Base-by-base conservation (phyloP, 106 monocot genomes). In the Cymbidium sinense region DNA sequence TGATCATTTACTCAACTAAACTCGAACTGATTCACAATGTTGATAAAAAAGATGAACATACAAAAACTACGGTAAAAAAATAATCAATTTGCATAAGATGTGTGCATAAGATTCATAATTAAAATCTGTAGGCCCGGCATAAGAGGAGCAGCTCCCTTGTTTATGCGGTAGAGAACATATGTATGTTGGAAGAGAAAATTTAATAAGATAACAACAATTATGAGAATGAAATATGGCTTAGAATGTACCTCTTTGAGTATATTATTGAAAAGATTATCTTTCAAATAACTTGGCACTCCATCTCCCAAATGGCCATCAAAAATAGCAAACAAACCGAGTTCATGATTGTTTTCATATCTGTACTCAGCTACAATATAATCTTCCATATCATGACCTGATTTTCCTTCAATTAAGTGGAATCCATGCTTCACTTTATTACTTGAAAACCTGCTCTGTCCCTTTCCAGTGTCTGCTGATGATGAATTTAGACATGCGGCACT, bases 291-390 rank as follows among this genome's bases (percentile, higher is more conserved):
- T 12, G 95, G 86, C 3, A 95, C 89, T 72, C 76, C 71, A 61
- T 92, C 88, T 64, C 92, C 95, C 79, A 88, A 82, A 85, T 95
- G 95, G 18, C 95, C 95, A 76, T 95, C 95, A 83, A 88, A 95
- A 50, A 95, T 84, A 43, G 89, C 95, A 85, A 95, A 95, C 21
- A 95, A 73, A 27, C 92, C 95, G 43, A 95, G 86, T 73, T 90
- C 81, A 17, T 89, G 86, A 5, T 88, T 87, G 70, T 83, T 90
- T 41, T 74, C 55, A 17, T 81, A 77, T 30, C 82, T 34, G 70
- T 90, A 95, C 64, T 90, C 88, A 23, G 92, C 88, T 23, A 92
- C 85, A 80, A 92, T 88, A 76, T 87, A 92, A 74, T 95, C 95
- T 78, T 95, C 95, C 86, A 95, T 95, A 76, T 88, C 90, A 84